A percentile compares a stretch with the other conserved stretches of the same genome.
Evolutionary conservation across 2,329 filamentous ascomycete genomes (phyloP).

Genomic region (Sordariomycetes sp.): DNA sequence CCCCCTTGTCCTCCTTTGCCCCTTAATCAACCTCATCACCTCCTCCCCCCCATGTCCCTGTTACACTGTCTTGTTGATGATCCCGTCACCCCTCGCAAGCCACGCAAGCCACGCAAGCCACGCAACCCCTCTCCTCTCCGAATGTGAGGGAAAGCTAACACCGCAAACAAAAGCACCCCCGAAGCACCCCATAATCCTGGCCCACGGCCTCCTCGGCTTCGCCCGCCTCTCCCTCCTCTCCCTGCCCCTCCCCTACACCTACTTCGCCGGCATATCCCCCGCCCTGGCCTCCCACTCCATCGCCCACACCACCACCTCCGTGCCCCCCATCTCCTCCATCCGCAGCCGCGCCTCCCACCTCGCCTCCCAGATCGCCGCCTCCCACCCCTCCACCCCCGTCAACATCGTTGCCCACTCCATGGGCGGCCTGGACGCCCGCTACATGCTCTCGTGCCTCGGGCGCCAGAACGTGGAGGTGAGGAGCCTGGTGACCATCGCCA

Average conservation of each 20-base stretch:
- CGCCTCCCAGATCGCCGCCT: constrained; percentile 37
- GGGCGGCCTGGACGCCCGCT: constrained; percentile 54
- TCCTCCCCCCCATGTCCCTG: neutral
- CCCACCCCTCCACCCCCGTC: constrained; percentile 41
- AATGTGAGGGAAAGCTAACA: neutral
- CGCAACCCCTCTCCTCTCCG: neutral
- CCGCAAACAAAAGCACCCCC: constrained; percentile 19
- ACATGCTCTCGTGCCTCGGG: constrained; percentile 49
- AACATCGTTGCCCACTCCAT: constrained; percentile 67
- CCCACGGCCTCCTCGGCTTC: constrained; percentile 56
- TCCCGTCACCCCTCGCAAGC: neutral
- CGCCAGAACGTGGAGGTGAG: constrained; percentile 34
- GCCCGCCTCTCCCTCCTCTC: constrained; percentile 41
- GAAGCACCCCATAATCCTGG: constrained; percentile 52
- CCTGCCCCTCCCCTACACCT: constrained; percentile 44
- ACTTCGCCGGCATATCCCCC: constrained; percentile 55
- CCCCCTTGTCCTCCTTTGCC: neutral
- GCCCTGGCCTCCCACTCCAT: constrained; percentile 42
- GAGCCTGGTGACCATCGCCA: constrained; percentile 43
- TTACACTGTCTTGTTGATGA: neutral
- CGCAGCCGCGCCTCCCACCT: constrained; percentile 48
- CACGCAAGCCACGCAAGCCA: neutral
- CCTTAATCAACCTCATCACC: too few species aligned
- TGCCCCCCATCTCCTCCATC: constrained; percentile 51
- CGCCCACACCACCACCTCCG: constrained; percentile 47